Evolutionary conservation across 139 green algal genomes (phyloP), one percentile per base, ranked within the genome.

Genomic region (Tetradesmus obliquus): DNA sequence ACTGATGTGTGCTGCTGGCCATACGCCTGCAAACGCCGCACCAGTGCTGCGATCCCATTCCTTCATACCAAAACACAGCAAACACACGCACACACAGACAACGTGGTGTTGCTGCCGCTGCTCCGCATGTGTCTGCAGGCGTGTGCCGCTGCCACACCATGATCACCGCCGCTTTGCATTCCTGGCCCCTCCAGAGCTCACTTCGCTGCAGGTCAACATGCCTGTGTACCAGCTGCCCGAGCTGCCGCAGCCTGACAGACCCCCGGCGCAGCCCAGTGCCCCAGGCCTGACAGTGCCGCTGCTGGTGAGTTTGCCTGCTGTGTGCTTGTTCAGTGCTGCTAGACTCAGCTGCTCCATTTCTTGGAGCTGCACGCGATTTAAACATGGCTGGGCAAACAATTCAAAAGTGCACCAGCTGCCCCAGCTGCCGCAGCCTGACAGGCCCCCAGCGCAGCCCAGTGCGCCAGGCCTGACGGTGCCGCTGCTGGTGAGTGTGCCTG

Each of bases 191-290:
- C 24, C 55, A 3, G 88, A 91, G 57, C 76, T 91, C 5, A 86
- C 79, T 1, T 91, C 79, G 55, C 19, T 91, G 22, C 79, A 91
- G 51, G 86, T 84, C 71, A 90, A 91, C 55, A 66, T 79, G 10
- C 88, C 88, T 53, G 13, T 81, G 10, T 91, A 91, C 55, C 79
- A 86, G 57, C 76, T 91, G 88, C 88, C 88, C 10, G 88, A 86
- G 79, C 57, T 91, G 55, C 88, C 88, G n/a, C 55, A 83, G 51
- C 88, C 88, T 24, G 88, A 91, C 71, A 79, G 79, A 57, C 88
- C 88, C 3, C 80, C 84, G 5, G 62, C 57, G 3, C 66, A 81
- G 84, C 32, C 84, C 4, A 9, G 20, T 8, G 80, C 80, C 60
- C 54, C 84, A 60, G 84, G n/a, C n/a, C 22, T 32, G 2, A 55